A percentile compares a stretch with the other conserved stretches of the same genome.
Evolutionary conservation across 257 asterid genomes (phyloP).

Genomic region (Ballota nigra): DNA sequence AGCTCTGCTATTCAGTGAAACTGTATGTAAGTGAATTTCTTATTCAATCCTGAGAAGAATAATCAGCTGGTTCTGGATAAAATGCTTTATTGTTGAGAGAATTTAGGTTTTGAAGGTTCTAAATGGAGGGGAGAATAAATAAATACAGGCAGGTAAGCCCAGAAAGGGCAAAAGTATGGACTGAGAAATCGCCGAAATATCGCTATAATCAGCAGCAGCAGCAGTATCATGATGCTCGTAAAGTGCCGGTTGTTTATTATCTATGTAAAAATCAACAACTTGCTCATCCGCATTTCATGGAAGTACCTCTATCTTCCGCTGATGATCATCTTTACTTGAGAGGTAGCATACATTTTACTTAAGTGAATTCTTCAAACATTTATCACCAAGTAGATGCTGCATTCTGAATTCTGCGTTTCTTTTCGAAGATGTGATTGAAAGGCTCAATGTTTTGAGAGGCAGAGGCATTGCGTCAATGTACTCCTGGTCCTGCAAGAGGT

Average conservation of each 20-base stretch:
- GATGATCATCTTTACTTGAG: constrained; percentile 79
- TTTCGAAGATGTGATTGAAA: constrained; percentile 78
- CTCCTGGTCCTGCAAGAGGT: constrained; percentile 99
- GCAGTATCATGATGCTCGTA: constrained; percentile 26
- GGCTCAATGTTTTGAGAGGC: constrained; percentile 84
- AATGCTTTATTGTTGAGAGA: not conserved
- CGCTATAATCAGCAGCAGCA: constrained; percentile 20
- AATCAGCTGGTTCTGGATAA: not conserved
- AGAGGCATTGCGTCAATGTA: constrained; percentile 87
- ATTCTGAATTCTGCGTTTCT: constrained; percentile 8
- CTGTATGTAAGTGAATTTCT: not conserved
- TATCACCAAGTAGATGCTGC: not conserved
- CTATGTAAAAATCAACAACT: constrained; percentile 82
- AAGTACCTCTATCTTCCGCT: constrained; percentile 71
- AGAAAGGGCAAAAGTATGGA: constrained; percentile 87
- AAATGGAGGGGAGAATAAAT: constrained; percentile 62
- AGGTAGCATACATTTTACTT: constrained; percentile 43
- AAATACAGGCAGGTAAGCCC: constrained; percentile 70
- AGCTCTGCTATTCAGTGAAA: not conserved
- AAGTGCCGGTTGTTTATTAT: constrained; percentile 78
- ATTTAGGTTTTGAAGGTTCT: constrained; percentile 14
- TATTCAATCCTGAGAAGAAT: not conserved
- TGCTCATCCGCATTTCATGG: constrained; percentile 99
- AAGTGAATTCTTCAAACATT: not conserved
- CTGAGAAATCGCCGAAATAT: constrained; percentile 80